Percentiles rank a stretch among this genome's conserved stretches.
Evolutionary conservation across 805 yeast genomes (phyloP).

Genomic region (Yarrowia sp.): DNA sequence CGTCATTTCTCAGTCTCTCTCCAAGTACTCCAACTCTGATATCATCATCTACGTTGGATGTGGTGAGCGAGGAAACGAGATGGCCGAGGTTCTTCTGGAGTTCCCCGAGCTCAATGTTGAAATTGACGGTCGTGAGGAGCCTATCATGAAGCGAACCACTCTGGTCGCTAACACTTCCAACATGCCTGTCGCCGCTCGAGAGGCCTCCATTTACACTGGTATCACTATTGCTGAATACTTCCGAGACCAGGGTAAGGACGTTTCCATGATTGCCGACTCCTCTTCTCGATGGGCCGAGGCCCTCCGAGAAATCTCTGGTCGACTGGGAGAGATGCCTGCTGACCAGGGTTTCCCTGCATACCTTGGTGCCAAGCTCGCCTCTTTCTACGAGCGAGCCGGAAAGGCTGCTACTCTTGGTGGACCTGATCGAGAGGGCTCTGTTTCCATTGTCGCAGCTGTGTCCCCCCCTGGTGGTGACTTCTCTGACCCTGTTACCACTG

Average conservation of each 20-base stretch:
- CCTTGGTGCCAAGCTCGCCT: constrained; percentile 96
- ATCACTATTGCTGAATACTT: constrained; percentile 97
- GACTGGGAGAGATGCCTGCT: constrained; percentile 99
- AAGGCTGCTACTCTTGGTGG: constrained; percentile 92
- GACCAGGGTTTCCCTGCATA: constrained; percentile 99
- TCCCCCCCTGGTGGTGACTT: constrained; percentile 99
- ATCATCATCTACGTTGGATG: constrained; percentile 92
- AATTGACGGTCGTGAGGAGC: constrained; percentile 89
- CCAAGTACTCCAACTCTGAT: constrained; percentile 96
- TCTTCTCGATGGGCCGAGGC: constrained; percentile 99
- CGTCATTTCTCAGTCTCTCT: constrained; percentile 94
- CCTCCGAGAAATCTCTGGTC: constrained; percentile 98
- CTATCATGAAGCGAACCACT: constrained; percentile 99
- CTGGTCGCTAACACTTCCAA: constrained; percentile 98
- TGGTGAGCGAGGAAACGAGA: constrained; percentile 98
- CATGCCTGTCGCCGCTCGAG: constrained; percentile 99
- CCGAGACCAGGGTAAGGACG: constrained; percentile 99
- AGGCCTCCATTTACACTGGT: constrained; percentile 98
- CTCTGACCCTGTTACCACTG: constrained; percentile 98
- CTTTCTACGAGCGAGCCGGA: constrained; percentile 99
- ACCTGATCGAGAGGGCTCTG: constrained; percentile 95
- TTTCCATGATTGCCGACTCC: constrained; percentile 99
- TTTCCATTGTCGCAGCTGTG: constrained; percentile 99
- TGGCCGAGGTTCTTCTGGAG: constrained; percentile 99
- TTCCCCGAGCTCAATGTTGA: constrained; percentile 97